phyloP scores from a whole-genome alignment of 129 eudicot genomes.

The Saposhnikovia divaricata region DNA sequence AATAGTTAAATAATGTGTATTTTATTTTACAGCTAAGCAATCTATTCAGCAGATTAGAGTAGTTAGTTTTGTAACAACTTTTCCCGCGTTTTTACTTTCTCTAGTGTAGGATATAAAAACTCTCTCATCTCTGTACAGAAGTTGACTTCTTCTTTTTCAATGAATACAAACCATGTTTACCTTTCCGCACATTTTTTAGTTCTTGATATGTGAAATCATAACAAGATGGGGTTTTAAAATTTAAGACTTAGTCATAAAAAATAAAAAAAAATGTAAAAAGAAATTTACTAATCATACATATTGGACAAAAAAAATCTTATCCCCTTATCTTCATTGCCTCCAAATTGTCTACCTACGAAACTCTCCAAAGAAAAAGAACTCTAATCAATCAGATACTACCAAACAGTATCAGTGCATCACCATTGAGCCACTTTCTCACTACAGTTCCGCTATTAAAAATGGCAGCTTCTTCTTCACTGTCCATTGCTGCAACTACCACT shows the following conservation, averaged over 20 bases:
- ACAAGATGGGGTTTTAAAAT: not conserved
- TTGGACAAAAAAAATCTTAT: not conserved
- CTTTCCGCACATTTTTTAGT: no score
- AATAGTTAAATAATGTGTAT: no score
- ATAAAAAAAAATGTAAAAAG: not conserved
- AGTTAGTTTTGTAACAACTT: no score
- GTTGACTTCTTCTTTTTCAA: no score
- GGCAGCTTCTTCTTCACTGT: conserved; percentile 35
- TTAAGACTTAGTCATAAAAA: not conserved
- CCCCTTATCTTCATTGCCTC: not conserved
- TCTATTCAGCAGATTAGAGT: no score
- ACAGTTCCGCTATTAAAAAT: conserved; percentile 10
- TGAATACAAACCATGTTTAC: no score
- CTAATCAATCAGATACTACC: not conserved
- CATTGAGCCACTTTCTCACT: not conserved
- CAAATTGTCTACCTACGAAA: not conserved
- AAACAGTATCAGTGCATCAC: not conserved
- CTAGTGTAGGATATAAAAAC: no score
- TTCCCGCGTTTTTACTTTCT: no score
- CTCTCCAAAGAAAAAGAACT: not conserved
- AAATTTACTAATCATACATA: not conserved
- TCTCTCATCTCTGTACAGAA: no score
- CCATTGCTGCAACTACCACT: conserved; percentile 25
- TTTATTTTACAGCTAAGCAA: no score
- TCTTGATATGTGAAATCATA: no score